Base-by-base conservation (phyloP, 805 yeast species). In the Pichia membranifaciens region DNA sequence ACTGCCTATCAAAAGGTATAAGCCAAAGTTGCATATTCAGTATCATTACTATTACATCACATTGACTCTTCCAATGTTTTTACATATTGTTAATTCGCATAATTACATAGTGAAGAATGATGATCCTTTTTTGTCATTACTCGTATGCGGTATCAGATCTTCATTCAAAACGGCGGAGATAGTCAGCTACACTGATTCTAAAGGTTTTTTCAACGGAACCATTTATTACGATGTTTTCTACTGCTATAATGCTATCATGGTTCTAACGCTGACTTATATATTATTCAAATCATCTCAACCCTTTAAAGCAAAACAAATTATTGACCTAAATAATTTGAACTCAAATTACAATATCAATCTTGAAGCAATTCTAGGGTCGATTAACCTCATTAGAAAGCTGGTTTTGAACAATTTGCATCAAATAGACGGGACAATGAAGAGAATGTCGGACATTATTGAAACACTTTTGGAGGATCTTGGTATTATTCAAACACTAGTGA, bases 191-290 rank as follows among this genome's bases (percentile, higher is more conserved):
- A 64, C 70, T 0, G 59, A 63, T 31, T 55, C 61, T 9, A 65
- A 66, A 44, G 73, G 71, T 4, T 61, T 69, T 44, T 62, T 70
- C 54, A 69, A 67, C 54, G 77, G 77, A n/a, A 70, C 74, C 1
- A 40, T 71, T n/a, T 69, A 71, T 32, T 62, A 64, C 33, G 79
- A 74, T 50, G 67, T 72, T 34, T 71, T 71, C 54, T 65, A 66
- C 54, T 72, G 70, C 5, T 74, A 74, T 51, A 66, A 67, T 49
- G 69, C 75, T 1, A 65, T 67, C 1, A 63, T 74, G 66, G 67
- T 67, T 0, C 55, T 73, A 22, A 66, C 74, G 2, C 52, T 72
- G 40, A 65, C 73, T n/a, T 69, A 67, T 47, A 66, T 74, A 35
- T 58, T 65, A 17, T 58, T 66, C 46, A 60, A 59, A 28, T 54